A percentile compares a stretch with the other conserved stretches of the same genome.
phyloP scores from a whole-genome alignment of 371 early-diverging fungal species.

The Saksenaea vasiformis region DNA sequence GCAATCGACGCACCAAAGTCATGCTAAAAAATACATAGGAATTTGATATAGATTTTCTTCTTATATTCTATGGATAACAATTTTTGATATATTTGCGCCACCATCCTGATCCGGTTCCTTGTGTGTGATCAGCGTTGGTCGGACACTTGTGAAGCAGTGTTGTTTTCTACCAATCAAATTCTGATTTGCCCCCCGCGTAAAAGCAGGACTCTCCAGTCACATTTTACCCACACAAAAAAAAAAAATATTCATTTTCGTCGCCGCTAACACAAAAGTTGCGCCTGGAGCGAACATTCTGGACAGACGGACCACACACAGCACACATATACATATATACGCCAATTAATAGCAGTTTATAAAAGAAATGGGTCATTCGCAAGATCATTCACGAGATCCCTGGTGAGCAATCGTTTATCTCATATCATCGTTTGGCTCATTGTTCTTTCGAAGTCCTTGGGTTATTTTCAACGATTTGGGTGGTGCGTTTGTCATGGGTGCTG shows the following conservation, averaged over 20 bases:
- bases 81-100: too few relatives aligned
- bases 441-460: constrained; percentile 81
- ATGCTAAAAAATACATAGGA: too few relatives aligned
- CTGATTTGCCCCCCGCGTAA: background rate
- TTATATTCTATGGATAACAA: too few relatives aligned
- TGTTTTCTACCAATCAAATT: background rate
- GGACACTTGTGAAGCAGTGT: too few relatives aligned
- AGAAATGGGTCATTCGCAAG: constrained; percentile 49
- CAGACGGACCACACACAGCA: background rate
- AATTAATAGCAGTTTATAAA: constrained; percentile 5
- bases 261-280: background rate
- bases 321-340: background rate
- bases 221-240: constrained; percentile 6
- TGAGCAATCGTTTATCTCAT: constrained; percentile 14
- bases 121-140: too few relatives aligned
- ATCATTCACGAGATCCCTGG: constrained; percentile 57
- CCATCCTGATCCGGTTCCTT: too few relatives aligned
- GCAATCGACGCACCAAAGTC: too few relatives aligned
- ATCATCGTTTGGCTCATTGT: background rate
- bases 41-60: too few relatives aligned
- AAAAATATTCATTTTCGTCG: background rate
- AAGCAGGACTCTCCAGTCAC: constrained; percentile 1
- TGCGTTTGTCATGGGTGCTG: constrained; percentile 96
- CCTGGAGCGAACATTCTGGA: background rate
- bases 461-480: constrained; percentile 96